phyloP scores from a whole-genome alignment of 1,139 yeast species.

The Candida sojae region DNA sequence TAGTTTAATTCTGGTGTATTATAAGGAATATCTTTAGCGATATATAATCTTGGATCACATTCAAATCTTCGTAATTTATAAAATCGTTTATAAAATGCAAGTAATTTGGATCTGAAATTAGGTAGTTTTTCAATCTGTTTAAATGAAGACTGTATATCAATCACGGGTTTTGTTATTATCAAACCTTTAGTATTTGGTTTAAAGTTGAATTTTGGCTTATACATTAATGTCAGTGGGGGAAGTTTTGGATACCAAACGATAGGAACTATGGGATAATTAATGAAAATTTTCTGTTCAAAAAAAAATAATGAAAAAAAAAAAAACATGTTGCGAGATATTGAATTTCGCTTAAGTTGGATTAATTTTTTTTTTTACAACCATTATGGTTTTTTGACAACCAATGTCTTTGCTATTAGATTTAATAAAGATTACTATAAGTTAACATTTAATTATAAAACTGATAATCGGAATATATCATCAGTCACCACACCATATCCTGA shows the following conservation, averaged over 20 bases:
- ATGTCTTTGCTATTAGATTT: constrained; percentile 12
- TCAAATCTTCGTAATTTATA: constrained; percentile 32
- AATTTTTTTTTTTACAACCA: constrained; percentile 1
- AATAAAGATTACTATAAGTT: constrained; percentile 16
- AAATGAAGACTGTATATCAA: constrained; percentile 10
- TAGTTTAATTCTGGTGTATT: constrained; percentile 9
- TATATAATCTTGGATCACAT: constrained; percentile 10
- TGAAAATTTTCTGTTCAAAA: neutral
- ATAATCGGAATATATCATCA: neutral
- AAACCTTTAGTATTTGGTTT: constrained; percentile 10
- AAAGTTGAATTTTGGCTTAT: constrained; percentile 8
- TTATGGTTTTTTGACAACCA: neutral
- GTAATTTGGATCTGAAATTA: constrained; percentile 15
- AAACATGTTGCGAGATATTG: neutral
- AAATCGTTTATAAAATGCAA: constrained; percentile 32
- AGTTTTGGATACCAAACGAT: too few relatives aligned
- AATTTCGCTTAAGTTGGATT: too few relatives aligned
- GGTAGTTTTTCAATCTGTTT: constrained; percentile 15
- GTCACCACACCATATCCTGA: constrained; percentile 7
- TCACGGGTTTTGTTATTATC: constrained; percentile 10
- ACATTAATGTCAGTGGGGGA: neutral
- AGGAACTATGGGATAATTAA: neutral
- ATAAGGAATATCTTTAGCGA: constrained; percentile 9
- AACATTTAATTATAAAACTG: neutral
- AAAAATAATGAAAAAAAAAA: neutral